phyloP scores from a whole-genome alignment of 192 early-diverging fungal genomes.

The Linnemannia exigua region DNA sequence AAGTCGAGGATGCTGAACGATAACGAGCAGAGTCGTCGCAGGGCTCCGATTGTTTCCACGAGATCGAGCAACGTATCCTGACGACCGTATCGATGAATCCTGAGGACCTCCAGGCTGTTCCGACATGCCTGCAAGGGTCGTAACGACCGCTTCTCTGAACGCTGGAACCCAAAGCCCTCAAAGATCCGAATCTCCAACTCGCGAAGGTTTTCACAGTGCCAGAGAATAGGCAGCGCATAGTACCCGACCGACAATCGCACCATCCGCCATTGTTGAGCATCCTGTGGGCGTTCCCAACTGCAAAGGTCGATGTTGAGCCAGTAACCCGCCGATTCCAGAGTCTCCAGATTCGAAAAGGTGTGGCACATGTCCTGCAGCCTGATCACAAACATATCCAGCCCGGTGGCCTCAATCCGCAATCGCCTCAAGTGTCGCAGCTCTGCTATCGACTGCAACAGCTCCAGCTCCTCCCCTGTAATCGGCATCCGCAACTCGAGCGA shows the following conservation, averaged over 20 bases:
- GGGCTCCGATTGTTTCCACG: not conserved
- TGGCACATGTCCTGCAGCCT: not conserved
- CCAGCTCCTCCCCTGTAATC: not conserved
- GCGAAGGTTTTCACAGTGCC: not conserved
- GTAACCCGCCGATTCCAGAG: not conserved
- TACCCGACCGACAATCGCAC: not conserved
- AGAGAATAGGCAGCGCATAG: not conserved
- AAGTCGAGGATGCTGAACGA: not conserved
- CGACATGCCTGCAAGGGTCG: not conserved
- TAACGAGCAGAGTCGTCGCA: not conserved
- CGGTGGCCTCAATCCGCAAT: not conserved
- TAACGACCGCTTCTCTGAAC: not conserved
- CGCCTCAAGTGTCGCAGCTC: not conserved
- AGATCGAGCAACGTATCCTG: not conserved
- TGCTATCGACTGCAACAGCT: not conserved
- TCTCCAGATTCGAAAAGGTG: not conserved
- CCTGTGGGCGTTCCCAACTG: not conserved
- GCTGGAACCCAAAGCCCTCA: conserved; percentile 1
- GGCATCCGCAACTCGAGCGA: not conserved
- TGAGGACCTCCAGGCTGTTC: not conserved
- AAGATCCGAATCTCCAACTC: not conserved
- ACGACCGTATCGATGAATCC: not conserved
- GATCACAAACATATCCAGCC: not conserved
- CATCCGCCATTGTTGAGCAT: not conserved
- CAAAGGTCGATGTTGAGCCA: not conserved